A percentile compares a stretch with the other conserved stretches of the same genome.
phyloP scores from a whole-genome alignment of 768 basidiomycete species.

The Amanita muscaria region DNA sequence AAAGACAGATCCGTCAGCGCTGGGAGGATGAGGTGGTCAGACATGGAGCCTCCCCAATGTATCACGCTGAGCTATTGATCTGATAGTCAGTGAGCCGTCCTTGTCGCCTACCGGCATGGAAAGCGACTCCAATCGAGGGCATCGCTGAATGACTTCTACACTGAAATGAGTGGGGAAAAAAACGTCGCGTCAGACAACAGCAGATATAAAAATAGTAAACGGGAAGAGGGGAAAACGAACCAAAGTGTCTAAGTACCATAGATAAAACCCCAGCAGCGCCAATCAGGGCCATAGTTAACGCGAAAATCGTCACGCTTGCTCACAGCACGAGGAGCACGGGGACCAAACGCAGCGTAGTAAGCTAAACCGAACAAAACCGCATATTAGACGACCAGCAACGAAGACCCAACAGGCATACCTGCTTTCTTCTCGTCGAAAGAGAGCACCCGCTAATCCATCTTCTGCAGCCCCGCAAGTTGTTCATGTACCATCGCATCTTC shows the following conservation, averaged over 20 bases:
- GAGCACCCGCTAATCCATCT: conserved; percentile 92
- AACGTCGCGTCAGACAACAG: conserved; percentile 16
- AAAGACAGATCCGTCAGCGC: too few relatives aligned
- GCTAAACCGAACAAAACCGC: conserved; percentile 36
- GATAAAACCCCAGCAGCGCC: conserved; percentile 50
- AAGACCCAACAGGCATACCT: conserved; percentile 47
- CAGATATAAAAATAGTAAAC: conserved; percentile 5
- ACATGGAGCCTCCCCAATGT: too few relatives aligned
- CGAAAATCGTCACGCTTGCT: conserved; percentile 63
- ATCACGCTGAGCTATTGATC: too few relatives aligned
- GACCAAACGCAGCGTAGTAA: conserved; percentile 97
- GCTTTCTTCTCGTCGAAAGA: conserved; percentile 96
- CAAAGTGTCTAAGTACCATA: conserved; percentile 36
- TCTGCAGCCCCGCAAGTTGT: conserved; percentile 86
- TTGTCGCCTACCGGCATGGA: too few relatives aligned
- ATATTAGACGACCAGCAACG: too few relatives aligned
- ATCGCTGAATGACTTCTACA: too few relatives aligned
- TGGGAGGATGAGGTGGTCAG: too few relatives aligned
- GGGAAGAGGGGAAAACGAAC: conserved; percentile 32
- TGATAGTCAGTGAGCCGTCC: too few relatives aligned
- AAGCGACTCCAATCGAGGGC: too few relatives aligned
- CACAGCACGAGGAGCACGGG: conserved; percentile 83
- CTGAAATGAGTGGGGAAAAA: too few relatives aligned
- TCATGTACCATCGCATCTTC: conserved; percentile 77
- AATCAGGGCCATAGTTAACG: conserved; percentile 49